These are phyloP conservation scores for Floccularia luteovirens DNA, from an alignment of 768 basidiomycete genomes.

Conservation along the genomic window DNA sequence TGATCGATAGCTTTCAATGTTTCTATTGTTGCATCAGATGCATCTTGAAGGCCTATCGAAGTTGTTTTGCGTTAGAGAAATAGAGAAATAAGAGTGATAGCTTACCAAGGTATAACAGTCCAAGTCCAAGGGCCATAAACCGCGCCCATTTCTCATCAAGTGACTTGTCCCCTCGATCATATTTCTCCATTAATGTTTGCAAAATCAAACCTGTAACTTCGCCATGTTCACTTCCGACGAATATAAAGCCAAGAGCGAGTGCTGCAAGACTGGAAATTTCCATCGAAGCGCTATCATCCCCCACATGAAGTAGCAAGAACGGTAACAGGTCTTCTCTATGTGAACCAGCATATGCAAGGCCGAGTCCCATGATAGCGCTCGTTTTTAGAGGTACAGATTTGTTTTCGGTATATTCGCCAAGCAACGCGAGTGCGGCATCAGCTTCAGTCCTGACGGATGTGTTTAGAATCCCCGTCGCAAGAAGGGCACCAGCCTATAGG, in stretches of 20 bases:
- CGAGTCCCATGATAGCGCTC: constrained; percentile 87
- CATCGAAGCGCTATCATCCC: constrained; percentile 79
- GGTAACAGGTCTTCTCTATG: constrained; percentile 79
- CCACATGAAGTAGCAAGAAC: constrained; percentile 72
- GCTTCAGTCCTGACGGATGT: constrained; percentile 86
- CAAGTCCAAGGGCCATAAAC: constrained; percentile 86
- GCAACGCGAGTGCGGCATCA: constrained; percentile 85
- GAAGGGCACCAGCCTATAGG: constrained; percentile 76
- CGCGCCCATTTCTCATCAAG: constrained; percentile 92
- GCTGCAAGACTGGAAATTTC: constrained; percentile 85
- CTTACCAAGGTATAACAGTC: constrained; percentile 84
- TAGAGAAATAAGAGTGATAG: constrained; percentile 3
- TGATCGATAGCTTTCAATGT: constrained; percentile 92
- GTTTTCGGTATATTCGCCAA: constrained; percentile 86
- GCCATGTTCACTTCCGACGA: constrained; percentile 91
- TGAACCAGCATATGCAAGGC: constrained; percentile 91
- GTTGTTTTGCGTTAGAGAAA: neutral
- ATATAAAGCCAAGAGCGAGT: constrained; percentile 88
- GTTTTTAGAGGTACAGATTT: constrained; percentile 79
- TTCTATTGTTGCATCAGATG: constrained; percentile 88
- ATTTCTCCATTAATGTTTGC: constrained; percentile 84
- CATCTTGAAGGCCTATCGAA: constrained; percentile 76
- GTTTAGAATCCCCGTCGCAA: constrained; percentile 92
- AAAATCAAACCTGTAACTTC: constrained; percentile 86
- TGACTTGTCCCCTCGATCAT: constrained; percentile 53